phyloP scores from a whole-genome alignment of 495 filamentous ascomycete genomes.

The Beverwykella pulmonaria region DNA sequence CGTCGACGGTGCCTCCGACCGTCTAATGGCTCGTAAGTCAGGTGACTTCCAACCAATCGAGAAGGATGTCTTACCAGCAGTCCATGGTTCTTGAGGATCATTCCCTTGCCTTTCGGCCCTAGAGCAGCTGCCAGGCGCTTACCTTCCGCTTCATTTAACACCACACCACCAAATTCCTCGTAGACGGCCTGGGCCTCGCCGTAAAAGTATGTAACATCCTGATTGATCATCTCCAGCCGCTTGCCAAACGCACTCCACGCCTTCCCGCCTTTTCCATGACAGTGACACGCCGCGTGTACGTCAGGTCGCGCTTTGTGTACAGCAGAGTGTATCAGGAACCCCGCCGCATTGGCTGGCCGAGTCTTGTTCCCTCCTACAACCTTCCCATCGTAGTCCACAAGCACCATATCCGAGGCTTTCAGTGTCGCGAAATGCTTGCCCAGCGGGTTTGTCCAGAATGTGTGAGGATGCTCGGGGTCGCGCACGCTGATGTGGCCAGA shows the following conservation, averaged over 20 bases:
- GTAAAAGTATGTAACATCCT: constrained; percentile 49
- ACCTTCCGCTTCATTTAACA: constrained; percentile 46
- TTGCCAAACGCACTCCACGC: constrained; percentile 46
- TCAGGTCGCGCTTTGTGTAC: constrained; percentile 48
- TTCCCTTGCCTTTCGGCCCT: constrained; percentile 46
- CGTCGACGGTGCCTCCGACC: constrained; percentile 49
- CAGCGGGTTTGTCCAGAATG: constrained; percentile 66
- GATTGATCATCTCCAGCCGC: constrained; percentile 51
- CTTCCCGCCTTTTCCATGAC: constrained; percentile 45
- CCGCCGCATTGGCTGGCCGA: constrained; percentile 48
- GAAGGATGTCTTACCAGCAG: constrained; percentile 34
- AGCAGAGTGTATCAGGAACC: constrained; percentile 48
- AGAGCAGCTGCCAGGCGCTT: constrained; percentile 46
- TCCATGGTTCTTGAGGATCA: constrained; percentile 49
- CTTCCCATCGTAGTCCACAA: constrained; percentile 46
- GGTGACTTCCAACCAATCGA: not conserved
- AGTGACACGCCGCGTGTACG: constrained; percentile 47
- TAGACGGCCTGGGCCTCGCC: constrained; percentile 49
- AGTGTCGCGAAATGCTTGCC: constrained; percentile 46
- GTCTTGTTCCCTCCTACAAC: constrained; percentile 46
- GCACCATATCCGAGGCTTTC: constrained; percentile 48
- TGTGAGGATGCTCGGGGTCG: constrained; percentile 60
- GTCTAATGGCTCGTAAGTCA: constrained; percentile 26
- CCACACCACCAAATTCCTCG: constrained; percentile 47
- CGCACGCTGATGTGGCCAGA: constrained; percentile 67